These are phyloP conservation scores for Sporothrix brunneoviolacea DNA, from an alignment of 2,329 filamentous ascomycete species.

Conservation along the genomic window DNA sequence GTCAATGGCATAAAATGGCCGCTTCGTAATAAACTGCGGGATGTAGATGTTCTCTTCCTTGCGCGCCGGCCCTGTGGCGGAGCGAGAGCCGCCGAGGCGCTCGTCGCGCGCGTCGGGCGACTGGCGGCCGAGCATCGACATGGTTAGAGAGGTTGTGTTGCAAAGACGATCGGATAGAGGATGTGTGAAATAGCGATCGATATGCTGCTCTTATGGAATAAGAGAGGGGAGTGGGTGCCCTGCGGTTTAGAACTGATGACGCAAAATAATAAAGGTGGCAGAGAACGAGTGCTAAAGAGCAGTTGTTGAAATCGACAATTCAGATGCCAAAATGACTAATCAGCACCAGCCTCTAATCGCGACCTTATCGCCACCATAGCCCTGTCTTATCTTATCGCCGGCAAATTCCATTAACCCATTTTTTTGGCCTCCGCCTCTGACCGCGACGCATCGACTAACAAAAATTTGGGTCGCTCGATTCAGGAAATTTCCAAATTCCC, in stretches of 20 bases:
- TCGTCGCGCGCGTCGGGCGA: slow-evolving; percentile 21
- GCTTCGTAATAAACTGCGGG: slow-evolving; percentile 94
- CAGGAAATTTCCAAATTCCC: background rate
- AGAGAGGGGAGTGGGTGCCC: background rate
- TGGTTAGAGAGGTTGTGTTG: slow-evolving; percentile 6
- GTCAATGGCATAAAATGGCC: slow-evolving; percentile 86
- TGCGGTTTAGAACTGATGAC: no score
- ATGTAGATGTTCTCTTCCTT: slow-evolving; percentile 99
- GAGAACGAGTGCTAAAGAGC: no score
- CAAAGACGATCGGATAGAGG: no score
- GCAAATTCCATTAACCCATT: background rate
- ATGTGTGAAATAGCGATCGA: no score
- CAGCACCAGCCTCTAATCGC: background rate
- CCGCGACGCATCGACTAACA: slow-evolving; percentile 6
- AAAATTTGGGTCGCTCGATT: slow-evolving; percentile 5
- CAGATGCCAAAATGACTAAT: background rate
- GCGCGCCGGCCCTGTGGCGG: slow-evolving; percentile 13
- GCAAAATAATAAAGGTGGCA: no score
- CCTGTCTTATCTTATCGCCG: slow-evolving; percentile 11
- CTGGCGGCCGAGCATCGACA: slow-evolving; percentile 20
- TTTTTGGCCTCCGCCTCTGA: background rate
- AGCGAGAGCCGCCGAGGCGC: slow-evolving; percentile 18
- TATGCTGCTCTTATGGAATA: background rate
- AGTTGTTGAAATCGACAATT: no score
- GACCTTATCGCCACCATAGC: slow-evolving; percentile 7